Base-by-base conservation (phyloP, 2,329 filamentous ascomycete species). In the Aspergillus quadricinctus region DNA sequence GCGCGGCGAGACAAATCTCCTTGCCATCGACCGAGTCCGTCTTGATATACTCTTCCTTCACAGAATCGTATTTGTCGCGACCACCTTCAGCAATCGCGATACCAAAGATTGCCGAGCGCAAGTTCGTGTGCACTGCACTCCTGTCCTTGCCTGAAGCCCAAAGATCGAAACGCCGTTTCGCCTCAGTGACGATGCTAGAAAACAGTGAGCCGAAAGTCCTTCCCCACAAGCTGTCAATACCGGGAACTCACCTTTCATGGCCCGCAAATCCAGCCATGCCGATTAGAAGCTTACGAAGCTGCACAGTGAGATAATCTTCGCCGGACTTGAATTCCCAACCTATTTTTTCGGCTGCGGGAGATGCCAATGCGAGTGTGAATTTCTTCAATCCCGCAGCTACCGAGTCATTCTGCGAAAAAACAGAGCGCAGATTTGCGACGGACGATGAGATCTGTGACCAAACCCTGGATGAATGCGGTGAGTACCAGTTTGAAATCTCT, bases 1-100 rank as follows among this genome's bases (percentile, higher is more conserved):
- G 82, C 3, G 89, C 85, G 40, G 83, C 80, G 3, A 97, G 83
- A 63, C 86, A 88, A 61, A 96, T 89, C 64, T 96, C 92, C 75
- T 92, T 95, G 66, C 92, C 92, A 67, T 97, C 94, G 40, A 97
- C 87, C 7, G 92, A 90, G 52, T 88, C 88, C 11, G 91, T 94
- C 51, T 80, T 86, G 61, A 85, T 81, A 81, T 90, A 97, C 72
- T 97, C 92, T 54, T 90, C 85, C 78, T 93, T 91, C 54, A 99
- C 82, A 7, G 87, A 82, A 28, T 88, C 82, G 63, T 85, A 88
- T 53, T 91, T 90, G 17, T 85, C 79, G 52, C 83, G 81, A 7
- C 84, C 85, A 6, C 91, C 86, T 62, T 92, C 84, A 61, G 86
- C 87, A 57, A 97, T 81, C 27, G 86, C 88, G 37, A 92, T 87